These are phyloP conservation scores for Kodamaea restingae DNA, from an alignment of 805 yeast species.

Conservation along the genomic window DNA sequence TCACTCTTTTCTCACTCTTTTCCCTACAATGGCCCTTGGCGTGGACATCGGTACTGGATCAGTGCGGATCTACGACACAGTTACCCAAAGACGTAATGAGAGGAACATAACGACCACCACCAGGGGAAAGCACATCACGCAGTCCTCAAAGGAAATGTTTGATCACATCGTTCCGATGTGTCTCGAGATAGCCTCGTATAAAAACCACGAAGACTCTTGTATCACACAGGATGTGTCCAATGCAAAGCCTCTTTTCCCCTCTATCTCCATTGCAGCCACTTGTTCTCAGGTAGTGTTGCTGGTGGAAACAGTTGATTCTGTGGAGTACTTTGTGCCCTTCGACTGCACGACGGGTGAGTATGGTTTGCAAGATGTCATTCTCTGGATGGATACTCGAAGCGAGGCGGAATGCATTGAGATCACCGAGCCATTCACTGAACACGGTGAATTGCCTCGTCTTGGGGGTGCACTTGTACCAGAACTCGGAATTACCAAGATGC, in stretches of 20 bases:
- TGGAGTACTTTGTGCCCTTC: slow-evolving; percentile 30
- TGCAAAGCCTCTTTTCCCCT: no score
- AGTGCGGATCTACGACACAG: slow-evolving; percentile 37
- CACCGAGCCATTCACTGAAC: slow-evolving; percentile 24
- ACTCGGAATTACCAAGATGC: slow-evolving; percentile 54
- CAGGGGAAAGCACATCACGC: slow-evolving; percentile 27
- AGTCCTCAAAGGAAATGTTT: slow-evolving; percentile 39
- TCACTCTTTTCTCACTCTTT: neutral
- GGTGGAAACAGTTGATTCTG: slow-evolving; percentile 12
- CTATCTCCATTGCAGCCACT: slow-evolving; percentile 49
- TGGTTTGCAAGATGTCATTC: slow-evolving; percentile 36
- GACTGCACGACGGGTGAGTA: slow-evolving; percentile 11
- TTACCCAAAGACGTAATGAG: slow-evolving; percentile 15
- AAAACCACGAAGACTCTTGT: no score
- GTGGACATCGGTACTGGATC: slow-evolving; percentile 52
- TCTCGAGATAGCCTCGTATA: no score
- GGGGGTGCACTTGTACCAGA: slow-evolving; percentile 50
- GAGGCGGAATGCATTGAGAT: slow-evolving; percentile 17
- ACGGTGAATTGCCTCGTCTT: slow-evolving; percentile 13
- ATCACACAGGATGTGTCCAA: no score
- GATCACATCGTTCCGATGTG: slow-evolving; percentile 22
- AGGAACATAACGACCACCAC: slow-evolving; percentile 16
- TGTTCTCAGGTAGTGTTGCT: slow-evolving; percentile 53
- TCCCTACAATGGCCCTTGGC: slow-evolving; percentile 25
- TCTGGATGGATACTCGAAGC: slow-evolving; percentile 60